A percentile compares a stretch with the other conserved stretches of the same genome.
These are phyloP conservation scores for Candida odintsovae DNA, from an alignment of 805 yeast species.

Conservation along the genomic window DNA sequence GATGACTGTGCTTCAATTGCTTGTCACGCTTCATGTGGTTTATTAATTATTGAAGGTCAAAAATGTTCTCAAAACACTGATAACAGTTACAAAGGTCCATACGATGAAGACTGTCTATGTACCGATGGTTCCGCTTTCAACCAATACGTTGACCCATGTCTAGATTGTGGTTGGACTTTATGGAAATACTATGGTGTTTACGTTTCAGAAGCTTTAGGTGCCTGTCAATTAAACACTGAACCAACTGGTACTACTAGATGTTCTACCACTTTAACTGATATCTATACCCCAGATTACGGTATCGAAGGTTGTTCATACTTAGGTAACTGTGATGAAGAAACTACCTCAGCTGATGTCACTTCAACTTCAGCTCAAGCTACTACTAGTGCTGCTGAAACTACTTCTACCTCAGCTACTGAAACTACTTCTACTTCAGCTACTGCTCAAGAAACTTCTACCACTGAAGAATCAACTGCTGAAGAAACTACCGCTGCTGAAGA, in stretches of 20 bases:
- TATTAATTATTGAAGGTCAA: conserved; percentile 28
- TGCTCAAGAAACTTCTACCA: conserved; percentile 2
- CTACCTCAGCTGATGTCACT: conserved; percentile 12
- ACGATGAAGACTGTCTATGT: conserved; percentile 22
- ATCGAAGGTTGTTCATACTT: conserved; percentile 30
- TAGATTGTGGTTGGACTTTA: conserved; percentile 35
- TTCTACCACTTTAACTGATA: conserved; percentile 17
- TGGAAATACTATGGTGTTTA: conserved; percentile 28
- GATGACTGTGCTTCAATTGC: conserved; percentile 25
- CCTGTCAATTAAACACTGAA: conserved; percentile 22
- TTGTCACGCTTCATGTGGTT: conserved; percentile 31
- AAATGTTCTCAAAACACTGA: conserved; percentile 25
- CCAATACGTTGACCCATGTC: conserved; percentile 22
- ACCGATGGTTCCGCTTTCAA: conserved; percentile 15
- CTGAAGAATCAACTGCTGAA: conserved; percentile 2
- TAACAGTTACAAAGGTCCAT: conserved; percentile 17
- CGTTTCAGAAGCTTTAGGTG: conserved; percentile 24
- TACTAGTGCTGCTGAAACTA: conserved; percentile 9
- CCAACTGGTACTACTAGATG: conserved; percentile 23
- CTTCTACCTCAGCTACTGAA: conserved; percentile 9
- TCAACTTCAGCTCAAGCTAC: conserved; percentile 9
- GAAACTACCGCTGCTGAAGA: conserved; percentile 4
- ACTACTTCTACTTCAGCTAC: conserved; percentile 6
- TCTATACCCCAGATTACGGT: conserved; percentile 9
- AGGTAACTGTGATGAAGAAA: conserved; percentile 29